These are phyloP conservation scores for Hyphodiscus hymeniophilus DNA, from an alignment of 495 filamentous ascomycete genomes.

Conservation along the genomic window DNA sequence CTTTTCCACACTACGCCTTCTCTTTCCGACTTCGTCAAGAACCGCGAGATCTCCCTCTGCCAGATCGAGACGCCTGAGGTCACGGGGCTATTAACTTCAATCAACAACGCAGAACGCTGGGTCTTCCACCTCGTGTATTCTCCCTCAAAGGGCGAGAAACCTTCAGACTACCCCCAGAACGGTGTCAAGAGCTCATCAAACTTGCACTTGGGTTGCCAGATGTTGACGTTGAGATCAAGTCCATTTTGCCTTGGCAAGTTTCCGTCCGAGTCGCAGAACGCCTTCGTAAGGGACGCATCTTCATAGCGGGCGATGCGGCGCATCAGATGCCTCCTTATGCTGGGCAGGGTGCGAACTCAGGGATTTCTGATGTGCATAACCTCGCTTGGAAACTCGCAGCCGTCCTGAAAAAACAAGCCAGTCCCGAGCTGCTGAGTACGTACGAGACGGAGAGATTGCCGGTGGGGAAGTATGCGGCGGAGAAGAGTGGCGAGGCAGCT, in stretches of 20 bases:
- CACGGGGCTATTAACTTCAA: slow-evolving; percentile 28
- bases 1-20: slow-evolving; percentile 30
- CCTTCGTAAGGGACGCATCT: slow-evolving; percentile 34
- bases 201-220: slow-evolving; percentile 28
- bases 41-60: slow-evolving; percentile 24
- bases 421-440: slow-evolving; percentile 22
- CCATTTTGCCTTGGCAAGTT: slow-evolving; percentile 34
- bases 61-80: slow-evolving; percentile 33
- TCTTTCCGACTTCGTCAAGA: slow-evolving; percentile 19
- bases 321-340: slow-evolving; percentile 41
- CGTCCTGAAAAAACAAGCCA: slow-evolving; percentile 28
- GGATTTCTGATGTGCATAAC: slow-evolving; percentile 41
- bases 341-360: slow-evolving; percentile 40
- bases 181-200: slow-evolving; percentile 27
- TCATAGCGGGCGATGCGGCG: slow-evolving; percentile 39
- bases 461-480: slow-evolving; percentile 31
- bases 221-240: slow-evolving; percentile 29
- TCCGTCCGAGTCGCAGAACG: slow-evolving; percentile 34
- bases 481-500: slow-evolving; percentile 12
- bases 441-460: slow-evolving; percentile 35
- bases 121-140: slow-evolving; percentile 35
- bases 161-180: slow-evolving; percentile 18
- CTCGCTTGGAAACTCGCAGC: slow-evolving; percentile 40
- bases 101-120: slow-evolving; percentile 34
- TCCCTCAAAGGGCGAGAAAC: slow-evolving; percentile 23